Base-by-base conservation (phyloP, 2,329 filamentous ascomycete species). In the Cercospora berteroae region DNA sequence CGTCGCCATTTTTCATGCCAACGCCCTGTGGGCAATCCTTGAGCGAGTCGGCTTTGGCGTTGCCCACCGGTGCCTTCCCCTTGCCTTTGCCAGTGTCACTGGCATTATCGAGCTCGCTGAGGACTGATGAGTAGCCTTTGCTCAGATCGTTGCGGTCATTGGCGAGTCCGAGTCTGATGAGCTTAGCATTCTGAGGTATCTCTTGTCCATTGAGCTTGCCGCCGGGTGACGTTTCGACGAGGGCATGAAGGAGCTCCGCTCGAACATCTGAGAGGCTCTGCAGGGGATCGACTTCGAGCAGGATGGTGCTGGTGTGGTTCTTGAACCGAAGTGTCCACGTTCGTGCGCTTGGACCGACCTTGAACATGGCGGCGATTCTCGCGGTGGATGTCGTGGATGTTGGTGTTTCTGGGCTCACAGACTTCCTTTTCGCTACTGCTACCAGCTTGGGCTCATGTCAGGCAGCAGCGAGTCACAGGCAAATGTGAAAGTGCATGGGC, bases 321-420 rank as follows among this genome's bases (percentile, higher is more conserved):
- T 84, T 84, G 72, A 84, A 79, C 66, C 82, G 81, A 31, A 84
- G 77, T 0, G 81, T 83, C 73, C 74, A 77, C 16, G 77, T 79
- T 18, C 68, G 67, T 6, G 76, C 69, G 23, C 69, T 74, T 29
- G 78, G 74, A 25, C 68, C 67, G 56, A 73, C 71, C 42, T 70
- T 63, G 12, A 66, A 59, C 65, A 67, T 70, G 25, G n/a, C 52
- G 16, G 44, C 55, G 27, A 23, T 20, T 31, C 10, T 36, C 25
- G 55, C 7, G 23, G 12, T 52, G 20, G 13, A n/a, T 23, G 20
- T 7, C 48, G 48, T 16, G 6, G 23, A 29, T 52, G 48, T 2
- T 52, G 48, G 3, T 29, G 23, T 52, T 23, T 29, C 13, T n/a
- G 23, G 23, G 13, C 5, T 13, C 48, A 29, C 48, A 3, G 5